Evolutionary conservation across 345 rosid genomes (phyloP), one percentile per base, ranked within the genome.

Genomic region (Camelina sativa): DNA sequence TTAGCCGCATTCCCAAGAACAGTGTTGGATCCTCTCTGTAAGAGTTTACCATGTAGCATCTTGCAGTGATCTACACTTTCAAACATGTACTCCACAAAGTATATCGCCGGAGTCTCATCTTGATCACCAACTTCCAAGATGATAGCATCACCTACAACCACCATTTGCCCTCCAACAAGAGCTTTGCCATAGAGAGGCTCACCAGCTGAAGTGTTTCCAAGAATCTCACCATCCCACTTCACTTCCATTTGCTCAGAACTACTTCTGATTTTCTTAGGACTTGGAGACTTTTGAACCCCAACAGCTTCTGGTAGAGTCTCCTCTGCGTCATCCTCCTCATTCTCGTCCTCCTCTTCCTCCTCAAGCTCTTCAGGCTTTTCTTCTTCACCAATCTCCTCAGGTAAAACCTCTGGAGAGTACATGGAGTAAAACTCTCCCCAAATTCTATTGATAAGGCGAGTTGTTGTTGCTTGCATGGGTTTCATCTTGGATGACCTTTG

Each of bases 391-490:
- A 7, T 34, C 37, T 34, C 37, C 9, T 34, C 37, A 6, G 8
- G 0, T 34, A 8, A 34, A 34, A 1, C 84, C 41, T 86, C 88
- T 3, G 86, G 89, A 17, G 57, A 72, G 75, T 84, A 78, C 71
- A 82, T 86, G 7, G 91, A 89, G 71, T 81, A 93, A 79, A 74
- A 89, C 52, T 89, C 93, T 1, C 93, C 95, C 98, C 97, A 93
- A 47, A 91, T 84, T 76, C 91, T 86, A 75, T 89, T 88, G 71
- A 93, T 82, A 10, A 91, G 81, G 62, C 76, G 80, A 41, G 98
- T 93, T 65, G 89, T 87, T 47, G 98, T 91, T 2, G 94, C 97
- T 80, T 78, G 91, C 98, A 93, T 93, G 50, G 74, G 94, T 77
- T 84, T 80, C 75, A 85, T 84, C 64, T 79, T 89, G 43, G 91